A percentile compares a stretch with the other conserved stretches of the same genome.
Evolutionary conservation across 2,329 filamentous ascomycete species (phyloP).

Genomic region (Cercospora nicotianae): DNA sequence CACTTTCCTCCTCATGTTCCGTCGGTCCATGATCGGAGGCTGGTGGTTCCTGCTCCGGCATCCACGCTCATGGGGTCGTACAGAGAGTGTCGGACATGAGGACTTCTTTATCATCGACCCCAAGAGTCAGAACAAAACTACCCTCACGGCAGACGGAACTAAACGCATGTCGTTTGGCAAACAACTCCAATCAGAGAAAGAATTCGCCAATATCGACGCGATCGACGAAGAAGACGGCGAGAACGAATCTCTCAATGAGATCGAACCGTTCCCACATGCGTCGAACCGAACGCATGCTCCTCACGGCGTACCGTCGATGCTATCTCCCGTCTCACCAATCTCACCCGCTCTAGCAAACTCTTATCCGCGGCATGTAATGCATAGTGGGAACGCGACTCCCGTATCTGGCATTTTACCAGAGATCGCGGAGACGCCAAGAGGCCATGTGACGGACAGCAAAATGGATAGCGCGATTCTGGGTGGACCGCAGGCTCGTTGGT

Average conservation of each 20-base stretch:
- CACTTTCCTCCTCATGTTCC: constrained; percentile 72
- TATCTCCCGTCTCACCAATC: background rate
- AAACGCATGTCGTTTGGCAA: constrained; percentile 25
- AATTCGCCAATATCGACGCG: background rate
- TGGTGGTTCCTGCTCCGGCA: constrained; percentile 64
- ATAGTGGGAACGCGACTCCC: background rate
- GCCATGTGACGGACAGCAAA: background rate
- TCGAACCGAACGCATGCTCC: background rate
- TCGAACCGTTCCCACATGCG: background rate
- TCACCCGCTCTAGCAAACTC: background rate
- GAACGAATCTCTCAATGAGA: background rate
- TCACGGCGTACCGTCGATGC: background rate
- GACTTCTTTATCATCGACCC: constrained; percentile 19
- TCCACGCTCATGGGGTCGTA: constrained; percentile 14
- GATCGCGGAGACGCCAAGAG: background rate
- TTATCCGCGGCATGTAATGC: background rate
- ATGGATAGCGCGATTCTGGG: background rate
- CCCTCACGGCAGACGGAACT: background rate
- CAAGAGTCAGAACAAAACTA: background rate
- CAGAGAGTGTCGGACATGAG: constrained; percentile 16
- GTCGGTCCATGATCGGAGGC: constrained; percentile 72
- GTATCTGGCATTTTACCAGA: constrained; percentile 10
- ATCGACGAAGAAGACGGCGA: constrained; percentile 7
- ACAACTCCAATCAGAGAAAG: constrained; percentile 18
- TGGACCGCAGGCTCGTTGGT: constrained; percentile 6